A percentile compares a stretch with the other conserved stretches of the same genome.
Evolutionary conservation across 345 rosid species (phyloP).

Genomic region (Corchorus olitorius): DNA sequence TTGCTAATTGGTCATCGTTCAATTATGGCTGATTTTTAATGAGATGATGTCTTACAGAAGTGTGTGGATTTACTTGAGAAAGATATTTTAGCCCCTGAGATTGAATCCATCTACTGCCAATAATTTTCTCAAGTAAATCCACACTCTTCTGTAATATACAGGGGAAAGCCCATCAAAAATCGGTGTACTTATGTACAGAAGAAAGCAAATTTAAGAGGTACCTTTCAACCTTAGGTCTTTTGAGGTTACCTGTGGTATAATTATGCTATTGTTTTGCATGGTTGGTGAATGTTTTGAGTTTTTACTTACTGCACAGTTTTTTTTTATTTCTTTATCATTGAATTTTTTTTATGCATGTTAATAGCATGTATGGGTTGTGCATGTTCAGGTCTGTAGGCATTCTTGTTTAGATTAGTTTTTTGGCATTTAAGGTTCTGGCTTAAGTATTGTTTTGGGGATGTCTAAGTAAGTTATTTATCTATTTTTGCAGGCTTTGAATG

Average conservation of each 20-base stretch:
- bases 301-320: neutral
- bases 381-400: neutral
- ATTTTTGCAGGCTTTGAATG: conserved; percentile 72
- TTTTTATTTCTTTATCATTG: neutral
- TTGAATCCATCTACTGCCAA: conserved; percentile 63
- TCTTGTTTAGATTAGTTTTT: conserved; percentile 9
- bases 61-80: conserved; percentile 46
- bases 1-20: neutral
- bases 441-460: neutral
- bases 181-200: conserved; percentile 67
- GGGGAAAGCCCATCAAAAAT: conserved; percentile 29
- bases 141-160: conserved; percentile 57
- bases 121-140: conserved; percentile 48
- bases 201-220: conserved; percentile 74
- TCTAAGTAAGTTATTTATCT: conserved; percentile 8
- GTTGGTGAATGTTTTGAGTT: neutral
- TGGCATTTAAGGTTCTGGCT: neutral
- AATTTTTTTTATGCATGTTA: neutral
- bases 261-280: neutral
- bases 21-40: conserved; percentile 7
- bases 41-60: conserved; percentile 45
- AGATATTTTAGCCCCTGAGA: conserved; percentile 58
- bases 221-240: neutral
- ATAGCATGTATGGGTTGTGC: neutral
- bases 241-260: neutral